Conservation (phyloP, 345 rosid species). For the Aurinia saxatilis region DNA sequence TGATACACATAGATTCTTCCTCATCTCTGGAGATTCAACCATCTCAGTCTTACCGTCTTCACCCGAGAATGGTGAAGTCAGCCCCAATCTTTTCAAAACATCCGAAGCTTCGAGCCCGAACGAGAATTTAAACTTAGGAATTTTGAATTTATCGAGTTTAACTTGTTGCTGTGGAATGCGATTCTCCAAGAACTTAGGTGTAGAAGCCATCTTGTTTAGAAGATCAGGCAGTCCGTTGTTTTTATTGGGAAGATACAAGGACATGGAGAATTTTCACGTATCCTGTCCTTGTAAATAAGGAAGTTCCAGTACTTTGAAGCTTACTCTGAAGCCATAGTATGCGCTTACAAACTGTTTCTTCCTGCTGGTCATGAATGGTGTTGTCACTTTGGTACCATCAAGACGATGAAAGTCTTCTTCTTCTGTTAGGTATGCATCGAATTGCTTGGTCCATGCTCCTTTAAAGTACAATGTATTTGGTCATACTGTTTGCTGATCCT, state of each 20-base stretch:
- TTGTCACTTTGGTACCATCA: conserved; percentile 44
- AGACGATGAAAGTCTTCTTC: conserved; percentile 60
- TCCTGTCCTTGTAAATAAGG: conserved; percentile 73
- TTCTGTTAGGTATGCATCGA: conserved; percentile 43
- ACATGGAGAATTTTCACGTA: conserved; percentile 60
- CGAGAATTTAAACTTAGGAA: conserved; percentile 56
- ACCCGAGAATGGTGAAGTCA: conserved; percentile 43
- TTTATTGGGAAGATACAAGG: conserved; percentile 59
- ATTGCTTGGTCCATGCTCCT: conserved; percentile 68
- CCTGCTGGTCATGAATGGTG: conserved; percentile 69
- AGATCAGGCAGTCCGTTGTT: conserved; percentile 52
- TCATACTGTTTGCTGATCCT: conserved; percentile 45
- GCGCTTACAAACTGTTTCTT: conserved; percentile 44
- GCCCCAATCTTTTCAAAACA: conserved; percentile 44
- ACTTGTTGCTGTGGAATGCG: conserved; percentile 37
- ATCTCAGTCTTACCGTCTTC: conserved; percentile 53
- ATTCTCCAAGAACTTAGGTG: conserved; percentile 40
- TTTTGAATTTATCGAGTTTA: conserved; percentile 39
- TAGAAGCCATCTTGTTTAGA: conserved; percentile 37
- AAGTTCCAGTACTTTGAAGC: conserved; percentile 65
- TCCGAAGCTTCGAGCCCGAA: conserved; percentile 54
- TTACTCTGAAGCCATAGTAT: conserved; percentile 54
- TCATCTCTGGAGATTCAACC: conserved; percentile 42
- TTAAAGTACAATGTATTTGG: conserved; percentile 84
- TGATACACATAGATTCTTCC: conserved; percentile 36